Percentiles rank a stretch among this genome's conserved stretches.
These are phyloP conservation scores for Puccinia horiana DNA, from an alignment of 1,284 basidiomycete species.

Conservation along the genomic window DNA sequence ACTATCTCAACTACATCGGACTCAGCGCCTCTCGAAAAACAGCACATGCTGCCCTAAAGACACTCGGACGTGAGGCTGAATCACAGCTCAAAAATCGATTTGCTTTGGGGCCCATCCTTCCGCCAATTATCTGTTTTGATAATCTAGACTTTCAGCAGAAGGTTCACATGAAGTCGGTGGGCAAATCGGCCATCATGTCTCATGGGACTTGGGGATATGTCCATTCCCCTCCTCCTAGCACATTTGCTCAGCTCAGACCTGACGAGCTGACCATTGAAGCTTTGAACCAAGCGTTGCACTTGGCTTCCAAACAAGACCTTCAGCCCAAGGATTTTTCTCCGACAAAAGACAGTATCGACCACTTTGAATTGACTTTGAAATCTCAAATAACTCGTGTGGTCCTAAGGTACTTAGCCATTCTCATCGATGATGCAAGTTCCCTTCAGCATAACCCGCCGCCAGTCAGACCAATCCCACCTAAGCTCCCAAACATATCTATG, in stretches of 20 bases:
- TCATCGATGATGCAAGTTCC: neutral
- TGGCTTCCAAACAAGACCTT: neutral
- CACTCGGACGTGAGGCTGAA: neutral
- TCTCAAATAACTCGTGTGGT: neutral
- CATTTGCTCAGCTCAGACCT: neutral
- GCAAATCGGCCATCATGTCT: neutral
- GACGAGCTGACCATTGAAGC: neutral
- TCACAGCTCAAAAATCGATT: neutral
- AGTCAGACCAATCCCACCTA: neutral
- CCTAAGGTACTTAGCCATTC: neutral
- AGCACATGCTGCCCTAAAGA: neutral
- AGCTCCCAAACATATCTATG: neutral
- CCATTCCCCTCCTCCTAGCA: neutral
- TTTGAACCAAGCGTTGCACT: neutral
- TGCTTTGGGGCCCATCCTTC: neutral
- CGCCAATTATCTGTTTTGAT: neutral
- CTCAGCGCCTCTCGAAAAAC: neutral
- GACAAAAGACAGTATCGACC: neutral
- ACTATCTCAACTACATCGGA: neutral
- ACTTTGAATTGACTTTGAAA: neutral
- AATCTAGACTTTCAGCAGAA: neutral
- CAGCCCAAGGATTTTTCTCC: neutral
- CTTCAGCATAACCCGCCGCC: neutral
- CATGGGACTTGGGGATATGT: conserved; percentile 5
- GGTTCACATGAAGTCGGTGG: neutral